A percentile compares a stretch with the other conserved stretches of the same genome.
Conservation (phyloP, 2,329 filamentous ascomycete species). For the Penicillium sp. region DNA sequence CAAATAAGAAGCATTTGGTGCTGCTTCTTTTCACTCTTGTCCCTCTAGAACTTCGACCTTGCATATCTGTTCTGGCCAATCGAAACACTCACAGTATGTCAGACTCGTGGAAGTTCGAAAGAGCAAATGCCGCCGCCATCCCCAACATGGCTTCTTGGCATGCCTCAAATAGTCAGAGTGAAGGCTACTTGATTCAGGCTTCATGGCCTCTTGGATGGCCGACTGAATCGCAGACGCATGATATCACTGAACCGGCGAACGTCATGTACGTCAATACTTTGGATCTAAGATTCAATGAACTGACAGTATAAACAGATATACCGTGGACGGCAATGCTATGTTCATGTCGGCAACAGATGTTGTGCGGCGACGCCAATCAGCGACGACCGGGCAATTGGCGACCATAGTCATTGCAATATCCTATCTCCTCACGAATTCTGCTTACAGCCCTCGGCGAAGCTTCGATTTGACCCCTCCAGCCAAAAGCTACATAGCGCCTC, state of each 20-base stretch:
- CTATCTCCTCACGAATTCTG: conserved; percentile 14
- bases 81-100: not conserved
- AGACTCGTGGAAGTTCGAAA: too few relatives aligned
- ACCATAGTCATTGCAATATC: conserved; percentile 21
- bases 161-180: conserved; percentile 2
- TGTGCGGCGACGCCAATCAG: conserved; percentile 16
- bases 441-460: conserved; percentile 2
- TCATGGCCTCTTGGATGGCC: conserved; percentile 21
- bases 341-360: conserved; percentile 22
- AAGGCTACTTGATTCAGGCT: conserved; percentile 17
- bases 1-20: too few relatives aligned
- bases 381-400: conserved; percentile 11
- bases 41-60: too few relatives aligned
- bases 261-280: conserved; percentile 5
- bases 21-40: too few relatives aligned
- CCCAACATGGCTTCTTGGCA: too few relatives aligned
- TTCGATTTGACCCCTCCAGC: conserved; percentile 11
- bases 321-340: conserved; percentile 22
- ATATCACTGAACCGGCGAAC: not conserved
- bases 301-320: conserved; percentile 14
- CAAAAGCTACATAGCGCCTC: not conserved
- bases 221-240: not conserved
- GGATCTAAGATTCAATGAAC: not conserved
- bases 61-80: too few relatives aligned
- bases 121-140: too few relatives aligned